phyloP scores from a whole-genome alignment of 2,329 filamentous ascomycete genomes.

The Cadophora gregata region DNA sequence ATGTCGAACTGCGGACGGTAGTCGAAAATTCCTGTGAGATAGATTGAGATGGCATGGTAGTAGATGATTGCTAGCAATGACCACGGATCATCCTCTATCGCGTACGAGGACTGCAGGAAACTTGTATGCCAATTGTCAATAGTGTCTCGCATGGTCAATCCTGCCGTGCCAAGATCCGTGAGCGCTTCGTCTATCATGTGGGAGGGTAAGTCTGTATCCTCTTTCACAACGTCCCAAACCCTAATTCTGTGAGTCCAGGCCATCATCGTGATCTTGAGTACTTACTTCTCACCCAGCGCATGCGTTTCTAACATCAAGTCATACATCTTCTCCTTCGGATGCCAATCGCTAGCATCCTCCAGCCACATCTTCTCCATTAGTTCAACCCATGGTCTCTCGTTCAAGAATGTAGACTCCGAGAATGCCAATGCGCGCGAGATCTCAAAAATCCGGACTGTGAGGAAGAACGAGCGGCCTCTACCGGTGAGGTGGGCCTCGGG shows the following conservation, averaged over 20 bases:
- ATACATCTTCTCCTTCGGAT: constrained; percentile 36
- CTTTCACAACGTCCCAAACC: constrained; percentile 15
- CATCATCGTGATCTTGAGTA: not conserved
- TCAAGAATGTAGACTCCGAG: constrained; percentile 31
- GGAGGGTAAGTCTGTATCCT: not conserved
- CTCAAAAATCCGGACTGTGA: constrained; percentile 36
- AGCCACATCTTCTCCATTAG: constrained; percentile 29
- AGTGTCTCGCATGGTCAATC: constrained; percentile 19
- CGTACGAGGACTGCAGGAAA: not conserved
- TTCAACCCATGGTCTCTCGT: constrained; percentile 24
- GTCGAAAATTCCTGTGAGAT: constrained; percentile 36
- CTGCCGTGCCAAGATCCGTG: constrained; percentile 23
- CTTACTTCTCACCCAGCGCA: constrained; percentile 25
- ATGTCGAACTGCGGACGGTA: constrained; percentile 30
- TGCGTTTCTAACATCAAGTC: constrained; percentile 34
- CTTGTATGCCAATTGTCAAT: constrained; percentile 29
- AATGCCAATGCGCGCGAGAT: constrained; percentile 36
- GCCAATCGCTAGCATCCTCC: constrained; percentile 22
- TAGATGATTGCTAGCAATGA: constrained; percentile 28
- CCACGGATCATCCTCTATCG: not conserved
- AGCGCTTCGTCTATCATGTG: not conserved
- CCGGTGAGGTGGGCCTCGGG: constrained; percentile 28
- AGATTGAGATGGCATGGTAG: constrained; percentile 36
- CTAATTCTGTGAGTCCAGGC: not conserved
- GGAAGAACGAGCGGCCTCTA: constrained; percentile 33